Evolutionary conservation across 345 rosid genomes (phyloP), one percentile per base, ranked within the genome.

Genomic region (Hibiscus trionum): DNA sequence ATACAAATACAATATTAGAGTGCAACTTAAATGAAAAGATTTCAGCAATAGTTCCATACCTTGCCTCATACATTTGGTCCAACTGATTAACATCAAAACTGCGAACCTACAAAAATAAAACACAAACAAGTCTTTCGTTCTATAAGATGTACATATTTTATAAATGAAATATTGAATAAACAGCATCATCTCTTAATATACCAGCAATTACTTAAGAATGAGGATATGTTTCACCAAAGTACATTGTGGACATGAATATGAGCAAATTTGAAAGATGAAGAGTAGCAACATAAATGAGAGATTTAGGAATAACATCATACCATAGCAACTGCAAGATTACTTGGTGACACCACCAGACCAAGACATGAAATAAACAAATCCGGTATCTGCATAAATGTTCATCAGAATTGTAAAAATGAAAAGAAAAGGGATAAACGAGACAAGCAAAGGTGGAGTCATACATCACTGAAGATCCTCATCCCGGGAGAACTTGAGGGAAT

Each of bases 61-160:
- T 89, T 71, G 89, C 90, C 78, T 90, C 85, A 67, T 95, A 95
- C 98, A 95, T 95, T 46, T 77, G 96, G 82, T 90, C 82, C 85
- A 95, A 84, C 61, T 83, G 84, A 52, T 85, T 87, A 44, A 77
- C 77, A 73, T 92, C 90, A 75, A 89, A 85, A 84, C 80, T 86
- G 47, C 97, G 97, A 44, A 92, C 97, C 99, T 92, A 82, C 77
- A 81, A 68, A 77, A 24, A 58, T 35, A 50, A 72, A 58, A 55
- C 50, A 58, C 11, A 57, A 65, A 68, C 16, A 76, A 58, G 46
- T 72, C 59, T 56, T 73, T 64, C 39, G 74, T 26, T 66, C 61
- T 59, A 46, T 61, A 8, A 61, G 29, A 58, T 17, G 39, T 66
- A 59, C 17, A 46, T 49, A 46, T 44, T n/a, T 60, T 26, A 46